Conservation (phyloP, 208 protist species). For the Acanthamoeba royreba region DNA sequence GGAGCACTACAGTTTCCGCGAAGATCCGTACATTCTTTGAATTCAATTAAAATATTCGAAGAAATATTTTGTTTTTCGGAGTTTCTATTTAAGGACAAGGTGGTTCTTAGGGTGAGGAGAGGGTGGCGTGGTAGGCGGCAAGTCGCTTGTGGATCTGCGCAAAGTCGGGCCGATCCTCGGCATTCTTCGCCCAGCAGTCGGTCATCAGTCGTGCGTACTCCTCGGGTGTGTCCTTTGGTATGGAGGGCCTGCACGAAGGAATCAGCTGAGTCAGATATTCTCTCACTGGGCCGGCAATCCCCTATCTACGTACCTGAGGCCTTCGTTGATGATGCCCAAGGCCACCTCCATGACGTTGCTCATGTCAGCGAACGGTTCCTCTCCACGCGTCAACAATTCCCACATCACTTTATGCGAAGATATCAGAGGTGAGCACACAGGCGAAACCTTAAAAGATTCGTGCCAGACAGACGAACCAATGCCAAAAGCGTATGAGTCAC, state of each 20-base stretch:
- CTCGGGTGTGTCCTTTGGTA: neutral
- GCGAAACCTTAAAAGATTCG: too few relatives aligned
- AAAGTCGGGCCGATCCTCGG: slow-evolving; percentile 20
- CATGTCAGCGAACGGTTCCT: slow-evolving; percentile 30
- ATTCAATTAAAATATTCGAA: neutral
- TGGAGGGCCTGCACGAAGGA: neutral
- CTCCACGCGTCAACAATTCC: slow-evolving; percentile 32
- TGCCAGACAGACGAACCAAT: too few relatives aligned
- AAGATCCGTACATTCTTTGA: too few relatives aligned
- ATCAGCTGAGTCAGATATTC: neutral
- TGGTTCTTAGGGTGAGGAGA: neutral
- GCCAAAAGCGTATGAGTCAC: slow-evolving; percentile 18
- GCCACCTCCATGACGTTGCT: slow-evolving; percentile 20
- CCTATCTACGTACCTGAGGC: neutral
- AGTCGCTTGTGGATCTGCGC: neutral
- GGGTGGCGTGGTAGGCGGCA: neutral
- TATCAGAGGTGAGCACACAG: too few relatives aligned
- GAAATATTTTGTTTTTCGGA: neutral
- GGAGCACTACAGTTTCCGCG: too few relatives aligned
- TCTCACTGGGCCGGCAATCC: neutral
- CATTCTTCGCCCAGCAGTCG: slow-evolving; percentile 28
- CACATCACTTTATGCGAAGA: too few relatives aligned
- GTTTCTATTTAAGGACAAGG: neutral
- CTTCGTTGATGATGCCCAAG: slow-evolving; percentile 10
- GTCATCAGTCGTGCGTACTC: neutral